Evolutionary conservation across 352 stramenopile genomes (phyloP), one percentile per base, ranked within the genome.

Genomic region (Phytopythium boreale): DNA sequence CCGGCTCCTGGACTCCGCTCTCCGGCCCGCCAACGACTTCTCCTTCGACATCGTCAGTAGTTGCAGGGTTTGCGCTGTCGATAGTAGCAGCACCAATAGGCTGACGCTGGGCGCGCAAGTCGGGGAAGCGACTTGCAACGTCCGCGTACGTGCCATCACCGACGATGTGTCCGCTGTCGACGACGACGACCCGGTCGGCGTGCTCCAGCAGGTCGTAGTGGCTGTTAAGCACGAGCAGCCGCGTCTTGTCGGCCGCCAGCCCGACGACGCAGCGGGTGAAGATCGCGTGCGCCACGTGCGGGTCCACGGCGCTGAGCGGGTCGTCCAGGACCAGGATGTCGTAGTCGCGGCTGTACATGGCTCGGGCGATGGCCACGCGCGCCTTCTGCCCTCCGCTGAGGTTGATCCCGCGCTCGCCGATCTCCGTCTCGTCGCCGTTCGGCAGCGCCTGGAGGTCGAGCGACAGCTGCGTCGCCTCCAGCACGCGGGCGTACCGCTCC

Each of bases 271-370:
- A 95, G 24, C 97, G 61, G 12, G 86, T 56, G 66, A 98, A 98
- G 20, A 98, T 69, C 65, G 93, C 84, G 61, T 90, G 86, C 2
- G 84, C 95, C 14, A 98, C 95, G 70, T 98, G 93, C 34, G 87
- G 85, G 67, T 99, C 96, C 4, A 99, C 87, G 9, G 95, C 95
- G 58, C 78, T 88, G 5, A 99, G 66, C 15, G 89, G 82, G 64
- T 98, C 95, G 69, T 99, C 96, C 15, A 99, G 77, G 10, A 99
- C 61, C 62, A 93, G 84, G n/a, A 98, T 71, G 64, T 98, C 92
- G 2, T 83, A 77, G 39, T 80, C 57, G 19, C 80, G 50, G 90
- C 47, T 71, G 72, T 98, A 98, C 29, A 98, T 78, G 1, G 82
- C 89, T 12, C 95, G 73, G 11, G 95, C 95, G 9, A 98, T 76